Evolutionary conservation across 306 rosid genomes (phyloP).

Genomic region (Fragaria ananassa): DNA sequence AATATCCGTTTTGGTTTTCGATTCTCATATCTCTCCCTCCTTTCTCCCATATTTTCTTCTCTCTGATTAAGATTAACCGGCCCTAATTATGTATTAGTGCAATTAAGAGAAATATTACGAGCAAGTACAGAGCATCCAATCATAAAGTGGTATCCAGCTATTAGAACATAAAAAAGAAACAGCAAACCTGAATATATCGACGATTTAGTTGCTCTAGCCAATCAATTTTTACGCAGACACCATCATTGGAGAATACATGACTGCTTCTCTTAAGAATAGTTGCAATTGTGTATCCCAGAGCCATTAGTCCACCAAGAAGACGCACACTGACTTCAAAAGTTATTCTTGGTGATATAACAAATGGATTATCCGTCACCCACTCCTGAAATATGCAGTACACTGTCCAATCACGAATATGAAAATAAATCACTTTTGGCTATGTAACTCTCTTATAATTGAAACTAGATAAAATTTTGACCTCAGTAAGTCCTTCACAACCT

Average conservation of each 20-base stretch:
- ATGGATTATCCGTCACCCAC: constrained; percentile 96
- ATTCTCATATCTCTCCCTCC: neutral
- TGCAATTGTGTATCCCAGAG: constrained; percentile 96
- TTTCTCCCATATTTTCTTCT: neutral
- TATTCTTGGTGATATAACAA: constrained; percentile 97
- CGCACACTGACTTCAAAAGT: constrained; percentile 99
- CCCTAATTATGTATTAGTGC: neutral
- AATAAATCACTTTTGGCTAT: neutral
- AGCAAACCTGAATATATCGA: constrained; percentile 79
- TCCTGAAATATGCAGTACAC: constrained; percentile 52
- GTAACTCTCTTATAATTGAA: neutral
- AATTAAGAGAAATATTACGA: neutral
- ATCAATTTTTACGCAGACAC: constrained; percentile 79
- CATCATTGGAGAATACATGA: constrained; percentile 74
- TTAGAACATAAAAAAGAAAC: neutral
- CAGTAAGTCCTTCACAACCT: constrained; percentile 1
- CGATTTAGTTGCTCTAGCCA: constrained; percentile 95
- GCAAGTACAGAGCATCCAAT: neutral
- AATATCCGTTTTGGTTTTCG: neutral
- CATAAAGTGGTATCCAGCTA: constrained; percentile 2
- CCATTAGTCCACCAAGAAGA: constrained; percentile 98
- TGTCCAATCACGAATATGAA: constrained; percentile 16
- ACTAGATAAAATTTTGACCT: neutral
- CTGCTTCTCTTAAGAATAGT: constrained; percentile 89
- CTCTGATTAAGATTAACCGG: neutral